Evolutionary conservation across 2,329 filamentous ascomycete species (phyloP), one percentile per base, ranked within the genome.

Genomic region (Fusarium marasasianum): DNA sequence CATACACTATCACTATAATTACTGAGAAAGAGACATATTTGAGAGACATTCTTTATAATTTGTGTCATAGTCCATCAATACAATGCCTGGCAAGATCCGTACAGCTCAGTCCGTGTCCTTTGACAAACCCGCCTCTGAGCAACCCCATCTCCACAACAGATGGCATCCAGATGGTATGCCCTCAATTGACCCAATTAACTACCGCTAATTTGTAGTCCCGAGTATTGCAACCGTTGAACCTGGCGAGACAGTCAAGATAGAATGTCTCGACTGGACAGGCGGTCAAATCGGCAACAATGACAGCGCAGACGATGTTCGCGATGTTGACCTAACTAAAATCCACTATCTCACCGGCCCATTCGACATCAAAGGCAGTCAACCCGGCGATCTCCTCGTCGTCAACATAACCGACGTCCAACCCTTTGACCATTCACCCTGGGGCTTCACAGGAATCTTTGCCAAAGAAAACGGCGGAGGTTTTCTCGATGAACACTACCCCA

Each of bases 331-430:
- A 7, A 97, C 93, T 29, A 88, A 90, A 65, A 89, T 97, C 53
- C 95, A 98, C 82, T 98, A 97, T 81, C 89, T 98, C 10, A 95
- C 92, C 1, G 95, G 95, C 0, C 95, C 95, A 0, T 98, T 98
- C 74, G 93, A 98, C 61, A 89, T 98, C 64, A 93, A 95, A 79
- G 91, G 90, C 2, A 94, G 94, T 2, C 90, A 95, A 81, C 94
- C 95, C 0, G 95, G 95, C 1, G 95, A 98, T 79, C 86, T 97
- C 3, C 87, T 97, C 1, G 84, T 97, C 0, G 93, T 98, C 13
- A 94, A 98, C 81, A 98, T 98, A 74, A 94, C 96, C 82, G 95
- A 98, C 78, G 94, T 98, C 1, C 94, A 98, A 84, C 95, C 95
- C 0, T 91, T 97, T 74, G 87, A 96, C 71, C 91, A 96, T 37